These are phyloP conservation scores for Polytrichum commune DNA, from an alignment of 225 moss, liverwort and hornwort genomes.

Conservation along the genomic window DNA sequence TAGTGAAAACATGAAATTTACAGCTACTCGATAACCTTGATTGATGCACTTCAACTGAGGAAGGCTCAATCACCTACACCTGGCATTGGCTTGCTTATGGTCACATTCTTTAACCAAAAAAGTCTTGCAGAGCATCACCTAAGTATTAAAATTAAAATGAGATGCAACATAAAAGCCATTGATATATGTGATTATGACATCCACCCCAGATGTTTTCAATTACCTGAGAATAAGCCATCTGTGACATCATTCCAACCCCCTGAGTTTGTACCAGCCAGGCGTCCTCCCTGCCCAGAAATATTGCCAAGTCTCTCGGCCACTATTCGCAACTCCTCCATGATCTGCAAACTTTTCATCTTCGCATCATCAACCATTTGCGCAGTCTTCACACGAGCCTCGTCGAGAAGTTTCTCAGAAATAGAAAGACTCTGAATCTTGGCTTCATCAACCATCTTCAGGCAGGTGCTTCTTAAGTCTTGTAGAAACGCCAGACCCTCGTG, in stretches of 20 bases:
- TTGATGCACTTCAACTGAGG: no score
- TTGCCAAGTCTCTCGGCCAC: slow-evolving; percentile 25
- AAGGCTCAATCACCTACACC: background rate
- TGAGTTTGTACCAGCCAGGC: slow-evolving; percentile 9
- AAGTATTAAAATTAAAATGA: no score
- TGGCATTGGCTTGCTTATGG: background rate
- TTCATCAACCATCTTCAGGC: slow-evolving; percentile 62
- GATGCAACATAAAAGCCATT: no score
- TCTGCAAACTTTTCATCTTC: slow-evolving; percentile 34
- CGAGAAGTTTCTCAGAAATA: slow-evolving; percentile 38
- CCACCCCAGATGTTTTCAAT: background rate
- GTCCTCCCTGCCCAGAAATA: slow-evolving; percentile 31
- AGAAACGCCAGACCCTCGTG: slow-evolving; percentile 45
- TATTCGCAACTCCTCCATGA: slow-evolving; percentile 46
- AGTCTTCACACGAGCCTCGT: slow-evolving; percentile 41
- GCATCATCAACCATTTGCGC: slow-evolving; percentile 46
- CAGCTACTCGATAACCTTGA: no score
- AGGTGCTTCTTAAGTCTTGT: slow-evolving; percentile 42
- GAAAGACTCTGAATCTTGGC: slow-evolving; percentile 46
- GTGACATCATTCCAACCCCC: slow-evolving; percentile 26
- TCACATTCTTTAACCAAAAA: no score
- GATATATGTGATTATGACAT: no score
- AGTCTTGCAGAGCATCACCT: no score
- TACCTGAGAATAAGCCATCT: slow-evolving; percentile 41
- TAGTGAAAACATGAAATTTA: no score